Evolutionary conservation across 2,329 filamentous ascomycete genomes (phyloP), one percentile per base, ranked within the genome.

Genomic region (Penicillium hesseltinei): DNA sequence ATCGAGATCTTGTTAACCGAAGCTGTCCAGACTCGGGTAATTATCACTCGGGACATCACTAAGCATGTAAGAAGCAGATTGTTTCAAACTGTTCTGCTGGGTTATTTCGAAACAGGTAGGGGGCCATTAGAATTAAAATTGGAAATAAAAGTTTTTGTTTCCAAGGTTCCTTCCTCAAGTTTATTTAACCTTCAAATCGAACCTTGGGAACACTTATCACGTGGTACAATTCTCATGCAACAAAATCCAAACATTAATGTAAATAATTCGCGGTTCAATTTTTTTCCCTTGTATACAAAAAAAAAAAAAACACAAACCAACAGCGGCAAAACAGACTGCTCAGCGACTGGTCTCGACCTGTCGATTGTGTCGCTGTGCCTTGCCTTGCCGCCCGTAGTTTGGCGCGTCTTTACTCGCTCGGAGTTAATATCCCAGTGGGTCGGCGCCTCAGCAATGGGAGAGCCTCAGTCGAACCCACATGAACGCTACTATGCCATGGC

Each of bases 361-460:
- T 64, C 55, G 54, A 61, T 59, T 60, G 57, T 59, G 58, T 51
- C 5, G 60, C 63, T 62, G 45, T 57, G 62, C 63, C 57, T 70
- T 57, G 62, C 63, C 56, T 70, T 68, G 66, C 62, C 67, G 68
- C 68, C 62, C 58, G 54, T 49, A 61, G 50, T 54, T 51, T 62
- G 58, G 56, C 35, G 56, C 63, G 57, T 61, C 56, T 54, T 46
- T 38, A 57, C 47, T 62, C 57, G 54, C 58, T 46, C 54, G 54
- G 56, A 64, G 52, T 61, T 51, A 48, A 58, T 58, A 49, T 62
- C 48, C 61, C 53, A 51, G 55, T 54, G 48, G 44, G 38, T 35
- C 50, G 23, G 51, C 49, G 54, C 54, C 53, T 57, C 36, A 57
- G 57, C 29, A 31, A 42, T 29, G 50, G 19, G 47, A 46, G 56